Percentiles rank a stretch among this genome's conserved stretches.
These are phyloP conservation scores for Hymenoscyphus linearis DNA, from an alignment of 2,329 filamentous ascomycete species.

Conservation along the genomic window DNA sequence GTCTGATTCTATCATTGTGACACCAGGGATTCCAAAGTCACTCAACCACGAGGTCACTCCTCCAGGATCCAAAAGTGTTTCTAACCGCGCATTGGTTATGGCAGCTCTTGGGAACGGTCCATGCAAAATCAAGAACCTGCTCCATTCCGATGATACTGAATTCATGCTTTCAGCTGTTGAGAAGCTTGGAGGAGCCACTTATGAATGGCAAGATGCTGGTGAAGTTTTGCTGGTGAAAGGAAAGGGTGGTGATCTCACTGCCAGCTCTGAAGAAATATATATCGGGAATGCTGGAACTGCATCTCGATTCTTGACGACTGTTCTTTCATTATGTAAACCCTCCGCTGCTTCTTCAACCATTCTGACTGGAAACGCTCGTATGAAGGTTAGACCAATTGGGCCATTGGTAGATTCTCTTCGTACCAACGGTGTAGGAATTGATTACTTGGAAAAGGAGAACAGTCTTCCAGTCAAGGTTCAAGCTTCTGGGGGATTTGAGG, in stretches of 20 bases:
- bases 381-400: conserved; percentile 94
- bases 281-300: conserved; percentile 96
- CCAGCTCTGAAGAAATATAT: conserved; percentile 74
- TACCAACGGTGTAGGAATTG: conserved; percentile 78
- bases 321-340: conserved; percentile 75
- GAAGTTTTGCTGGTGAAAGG: conserved; percentile 84
- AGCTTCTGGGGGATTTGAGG: conserved; percentile 76
- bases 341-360: conserved; percentile 62
- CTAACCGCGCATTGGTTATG: conserved; percentile 89
- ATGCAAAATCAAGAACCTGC: conserved; percentile 83
- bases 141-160: conserved; percentile 95
- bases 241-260: conserved; percentile 78
- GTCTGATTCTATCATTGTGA: conserved; percentile 70
- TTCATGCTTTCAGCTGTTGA: conserved; percentile 94
- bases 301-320: conserved; percentile 89
- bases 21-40: conserved; percentile 61
- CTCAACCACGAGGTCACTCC: conserved; percentile 74
- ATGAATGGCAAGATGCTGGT: conserved; percentile 92
- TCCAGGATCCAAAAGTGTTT: conserved; percentile 96
- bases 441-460: conserved; percentile 77
- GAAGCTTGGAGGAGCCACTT: conserved; percentile 78
- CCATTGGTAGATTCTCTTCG: conserved; percentile 86
- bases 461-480: conserved; percentile 80
- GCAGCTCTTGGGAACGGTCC: conserved; percentile 83
- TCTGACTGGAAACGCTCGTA: conserved; percentile 88